Base-by-base conservation (phyloP, 2,329 filamentous ascomycete species). In the Botryotinia calthae region DNA sequence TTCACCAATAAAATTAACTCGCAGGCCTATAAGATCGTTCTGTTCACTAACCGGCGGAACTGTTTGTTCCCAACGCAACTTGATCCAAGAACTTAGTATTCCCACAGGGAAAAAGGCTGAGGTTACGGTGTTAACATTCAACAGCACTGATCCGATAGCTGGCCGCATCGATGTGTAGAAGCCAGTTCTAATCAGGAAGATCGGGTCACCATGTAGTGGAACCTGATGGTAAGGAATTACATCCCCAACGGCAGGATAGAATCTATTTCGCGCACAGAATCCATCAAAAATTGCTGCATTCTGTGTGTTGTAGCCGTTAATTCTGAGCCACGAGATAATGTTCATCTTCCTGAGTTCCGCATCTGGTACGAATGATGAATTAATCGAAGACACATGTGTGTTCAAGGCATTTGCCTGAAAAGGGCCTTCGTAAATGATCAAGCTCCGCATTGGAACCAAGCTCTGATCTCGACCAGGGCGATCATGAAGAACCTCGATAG, bases 91-190 rank as follows among this genome's bases (percentile, higher is more conserved):
- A n/a, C 48, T 31, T 1, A 76, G n/a, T 22, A 62, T 73, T 16
- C 40, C 42, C 0, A 51, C 25, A 14, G 72, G 69, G 34, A 51
- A 76, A 51, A 76, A 76, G 20, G 73, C 73, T 12, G 74, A 68
- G 4, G 73, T 74, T 31, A 54, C 54, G 18, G 34, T 67, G n/a
- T 74, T 76, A 61, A 76, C 66, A 48, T 75, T 76, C 16, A 76
- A 40, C 8, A 73, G 48, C 8, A 76, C 64, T n/a, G 66, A 71
- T 4, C 65, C 69, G 22, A 70, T 12, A 10, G 73, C 75, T 22
- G 75, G 72, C 12, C 74, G 51, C 44, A 75, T 65, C 6, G 75
- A 76, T 12, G 51, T 65, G n/a, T 71, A 75, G 40, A 73, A 76
- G 5, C 74, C 74, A 14, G 58, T 72, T 42, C 46, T 44, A 3